phyloP scores from a whole-genome alignment of 2,329 filamentous ascomycete species.

The Zopfia rhizophila region DNA sequence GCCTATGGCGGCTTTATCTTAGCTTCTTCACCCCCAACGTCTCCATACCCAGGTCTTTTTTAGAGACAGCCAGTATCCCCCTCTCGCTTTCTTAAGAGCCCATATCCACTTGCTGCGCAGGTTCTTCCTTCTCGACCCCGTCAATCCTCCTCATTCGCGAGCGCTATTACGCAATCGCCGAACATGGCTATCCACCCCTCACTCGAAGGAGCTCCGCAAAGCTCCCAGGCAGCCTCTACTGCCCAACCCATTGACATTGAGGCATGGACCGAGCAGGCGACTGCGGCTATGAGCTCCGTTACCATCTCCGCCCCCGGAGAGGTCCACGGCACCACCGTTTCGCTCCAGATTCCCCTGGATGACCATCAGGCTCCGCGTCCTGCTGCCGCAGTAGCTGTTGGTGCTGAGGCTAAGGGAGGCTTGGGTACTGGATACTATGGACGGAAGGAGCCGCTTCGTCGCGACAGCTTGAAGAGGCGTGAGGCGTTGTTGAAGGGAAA shows the following conservation, averaged over 20 bases:
- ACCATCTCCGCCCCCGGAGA: conserved; percentile 48
- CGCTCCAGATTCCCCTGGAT: conserved; percentile 81
- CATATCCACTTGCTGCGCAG: conserved; percentile 6
- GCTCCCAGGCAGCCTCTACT: conserved; percentile 20
- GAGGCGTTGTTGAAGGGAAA: conserved; percentile 88
- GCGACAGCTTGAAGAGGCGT: conserved; percentile 72
- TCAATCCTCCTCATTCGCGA: conserved; percentile 1
- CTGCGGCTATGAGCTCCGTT: conserved; percentile 54
- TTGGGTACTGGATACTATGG: conserved; percentile 58
- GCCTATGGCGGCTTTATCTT: conserved; percentile 33
- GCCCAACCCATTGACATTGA: conserved; percentile 54
- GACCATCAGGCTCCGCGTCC: conserved; percentile 55
- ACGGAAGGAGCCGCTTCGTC: conserved; percentile 65
- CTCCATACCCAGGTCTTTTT: too few species aligned
- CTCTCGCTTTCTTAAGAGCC: background rate
- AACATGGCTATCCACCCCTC: conserved; percentile 48
- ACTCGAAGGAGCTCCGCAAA: conserved; percentile 26
- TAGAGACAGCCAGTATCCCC: too few species aligned
- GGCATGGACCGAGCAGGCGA: conserved; percentile 60
- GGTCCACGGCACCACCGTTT: conserved; percentile 66
- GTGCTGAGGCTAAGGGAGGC: conserved; percentile 55
- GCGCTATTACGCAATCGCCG: conserved; percentile 10
- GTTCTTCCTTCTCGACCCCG: conserved; percentile 1
- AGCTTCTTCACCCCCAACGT: conserved; percentile 26
- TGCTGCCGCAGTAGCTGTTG: conserved; percentile 38